phyloP scores from a whole-genome alignment of 768 basidiomycete species.

The Suillus placidus region DNA sequence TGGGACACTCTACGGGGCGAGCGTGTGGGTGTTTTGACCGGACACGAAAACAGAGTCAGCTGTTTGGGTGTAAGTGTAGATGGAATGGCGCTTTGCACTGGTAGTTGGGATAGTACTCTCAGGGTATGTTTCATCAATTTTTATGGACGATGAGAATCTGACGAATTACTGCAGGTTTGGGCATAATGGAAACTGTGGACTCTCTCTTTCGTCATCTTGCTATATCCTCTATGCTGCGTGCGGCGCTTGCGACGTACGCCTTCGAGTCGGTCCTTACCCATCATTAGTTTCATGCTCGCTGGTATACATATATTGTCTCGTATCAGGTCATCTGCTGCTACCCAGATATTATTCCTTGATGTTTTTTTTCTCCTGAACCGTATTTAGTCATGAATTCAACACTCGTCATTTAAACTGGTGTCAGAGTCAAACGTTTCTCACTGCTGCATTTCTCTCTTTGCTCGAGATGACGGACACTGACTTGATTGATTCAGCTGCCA shows the following conservation, averaged over 20 bases:
- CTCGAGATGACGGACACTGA: neutral
- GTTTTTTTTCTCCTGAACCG: constrained; percentile 39
- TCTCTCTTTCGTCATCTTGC: constrained; percentile 21
- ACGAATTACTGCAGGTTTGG: constrained; percentile 64
- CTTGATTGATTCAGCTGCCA: constrained; percentile 17
- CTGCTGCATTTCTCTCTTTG: constrained; percentile 11
- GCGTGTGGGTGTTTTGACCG: constrained; percentile 94
- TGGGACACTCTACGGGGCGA: constrained; percentile 99
- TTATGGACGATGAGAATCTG: constrained; percentile 14
- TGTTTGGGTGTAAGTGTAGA: constrained; percentile 95
- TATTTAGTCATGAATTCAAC: constrained; percentile 51
- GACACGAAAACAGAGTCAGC: constrained; percentile 97
- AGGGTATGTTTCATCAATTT: constrained; percentile 58
- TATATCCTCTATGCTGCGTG: constrained; percentile 51
- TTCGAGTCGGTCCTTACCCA: constrained; percentile 65
- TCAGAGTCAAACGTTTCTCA: neutral
- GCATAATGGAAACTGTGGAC: constrained; percentile 54
- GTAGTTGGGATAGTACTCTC: constrained; percentile 96
- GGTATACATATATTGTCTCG: constrained; percentile 42
- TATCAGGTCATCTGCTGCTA: constrained; percentile 34
- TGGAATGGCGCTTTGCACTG: constrained; percentile 98
- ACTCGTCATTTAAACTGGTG: constrained; percentile 33
- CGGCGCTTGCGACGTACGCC: constrained; percentile 49
- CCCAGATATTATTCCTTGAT: constrained; percentile 38
- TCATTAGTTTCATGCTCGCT: constrained; percentile 39